These are phyloP conservation scores for Monosiga brevicollis DNA, from an alignment of 78 protist species.

Conservation along the genomic window DNA sequence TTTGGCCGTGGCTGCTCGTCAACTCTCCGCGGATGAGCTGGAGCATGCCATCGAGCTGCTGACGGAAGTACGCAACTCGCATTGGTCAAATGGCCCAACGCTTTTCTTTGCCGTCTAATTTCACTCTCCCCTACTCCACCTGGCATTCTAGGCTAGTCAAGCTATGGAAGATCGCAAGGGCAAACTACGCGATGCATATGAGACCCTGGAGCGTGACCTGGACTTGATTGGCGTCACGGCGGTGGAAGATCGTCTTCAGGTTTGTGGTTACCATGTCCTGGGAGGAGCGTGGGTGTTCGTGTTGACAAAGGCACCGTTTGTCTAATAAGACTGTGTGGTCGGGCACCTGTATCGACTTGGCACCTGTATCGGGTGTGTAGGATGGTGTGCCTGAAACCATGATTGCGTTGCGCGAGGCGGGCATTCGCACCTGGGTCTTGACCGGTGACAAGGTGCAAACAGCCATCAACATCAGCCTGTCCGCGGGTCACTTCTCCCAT, in stretches of 20 bases:
- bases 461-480: constrained; percentile 89
- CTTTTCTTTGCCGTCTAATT: too few relatives aligned
- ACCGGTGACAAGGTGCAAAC: constrained; percentile 96
- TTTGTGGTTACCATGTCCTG: too few relatives aligned
- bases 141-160: constrained; percentile 45
- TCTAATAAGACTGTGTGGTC: too few relatives aligned
- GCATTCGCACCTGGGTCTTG: constrained; percentile 61
- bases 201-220: constrained; percentile 54
- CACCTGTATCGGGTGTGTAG: too few relatives aligned
- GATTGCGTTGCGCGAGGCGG: constrained; percentile 8
- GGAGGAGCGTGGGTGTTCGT: too few relatives aligned
- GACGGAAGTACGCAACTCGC: too few relatives aligned
- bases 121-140: too few relatives aligned
- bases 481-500: constrained; percentile 42
- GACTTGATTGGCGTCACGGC: constrained; percentile 55
- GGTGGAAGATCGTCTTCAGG: constrained; percentile 31
- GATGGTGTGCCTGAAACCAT: constrained; percentile 34
- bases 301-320: too few relatives aligned
- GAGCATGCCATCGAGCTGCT: too few relatives aligned
- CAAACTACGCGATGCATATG: constrained; percentile 14
- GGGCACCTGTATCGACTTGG: too few relatives aligned
- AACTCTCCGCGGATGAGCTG: constrained; percentile 32
- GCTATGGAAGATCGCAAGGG: constrained; percentile 33
- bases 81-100: too few relatives aligned
- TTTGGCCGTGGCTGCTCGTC: constrained; percentile 39